phyloP scores from a whole-genome alignment of 1,284 basidiomycete genomes.

The Sporisorium scitamineum region DNA sequence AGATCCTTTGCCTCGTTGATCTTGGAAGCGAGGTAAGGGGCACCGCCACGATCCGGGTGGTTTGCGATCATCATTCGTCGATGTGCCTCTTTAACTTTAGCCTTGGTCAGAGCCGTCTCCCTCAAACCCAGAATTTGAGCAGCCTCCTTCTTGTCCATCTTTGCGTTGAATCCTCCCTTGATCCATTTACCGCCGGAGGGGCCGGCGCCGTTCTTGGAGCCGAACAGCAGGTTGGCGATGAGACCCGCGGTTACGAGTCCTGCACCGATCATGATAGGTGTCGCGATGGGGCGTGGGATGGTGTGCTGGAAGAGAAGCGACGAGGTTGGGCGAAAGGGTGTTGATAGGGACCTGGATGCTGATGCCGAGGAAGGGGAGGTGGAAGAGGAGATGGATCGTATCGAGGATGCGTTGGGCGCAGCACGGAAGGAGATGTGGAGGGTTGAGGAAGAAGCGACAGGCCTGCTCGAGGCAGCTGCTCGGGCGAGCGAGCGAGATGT shows the following conservation, averaged over 20 bases:
- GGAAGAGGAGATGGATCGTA: constrained; percentile 13
- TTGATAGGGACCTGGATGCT: constrained; percentile 34
- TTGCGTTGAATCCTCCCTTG: constrained; percentile 92
- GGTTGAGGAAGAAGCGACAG: neutral
- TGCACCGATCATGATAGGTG: constrained; percentile 59
- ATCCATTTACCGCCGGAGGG: constrained; percentile 83
- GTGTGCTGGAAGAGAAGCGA: constrained; percentile 49
- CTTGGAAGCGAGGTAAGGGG: constrained; percentile 93
- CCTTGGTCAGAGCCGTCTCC: constrained; percentile 65
- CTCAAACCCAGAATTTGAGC: constrained; percentile 86
- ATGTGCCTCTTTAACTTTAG: constrained; percentile 68
- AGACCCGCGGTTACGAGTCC: constrained; percentile 63
- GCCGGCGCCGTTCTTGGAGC: constrained; percentile 68
- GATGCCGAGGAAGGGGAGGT: constrained; percentile 9
- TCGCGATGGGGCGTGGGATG: constrained; percentile 44
- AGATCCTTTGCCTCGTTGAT: constrained; percentile 69
- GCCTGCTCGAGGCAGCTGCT: constrained; percentile 5
- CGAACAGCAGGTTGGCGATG: constrained; percentile 55
- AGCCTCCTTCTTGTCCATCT: constrained; percentile 96
- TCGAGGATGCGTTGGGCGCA: neutral
- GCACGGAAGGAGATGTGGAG: neutral
- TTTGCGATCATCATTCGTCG: constrained; percentile 74
- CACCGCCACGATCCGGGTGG: constrained; percentile 94
- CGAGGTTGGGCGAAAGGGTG: constrained; percentile 45
- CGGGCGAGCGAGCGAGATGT: constrained; percentile 20